phyloP scores from a whole-genome alignment of 768 basidiomycete genomes.

The Sutorius australiensis region DNA sequence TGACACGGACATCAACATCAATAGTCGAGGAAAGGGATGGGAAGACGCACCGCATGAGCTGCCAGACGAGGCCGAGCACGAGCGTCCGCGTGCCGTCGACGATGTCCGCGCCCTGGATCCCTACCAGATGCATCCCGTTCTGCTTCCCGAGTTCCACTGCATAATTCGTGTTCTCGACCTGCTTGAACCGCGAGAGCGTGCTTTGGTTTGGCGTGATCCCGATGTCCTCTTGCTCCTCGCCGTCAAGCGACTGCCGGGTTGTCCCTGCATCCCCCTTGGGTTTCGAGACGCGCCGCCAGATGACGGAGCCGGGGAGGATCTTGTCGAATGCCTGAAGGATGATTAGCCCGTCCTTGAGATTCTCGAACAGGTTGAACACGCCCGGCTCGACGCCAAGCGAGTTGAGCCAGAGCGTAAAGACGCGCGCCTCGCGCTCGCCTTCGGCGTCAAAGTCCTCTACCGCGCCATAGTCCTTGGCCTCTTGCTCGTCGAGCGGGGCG shows the following conservation, averaged over 20 bases:
- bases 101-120: constrained; percentile 97
- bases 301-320: constrained; percentile 84
- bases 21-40: not conserved
- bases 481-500: constrained; percentile 89
- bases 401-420: constrained; percentile 98
- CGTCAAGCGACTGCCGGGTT: constrained; percentile 35
- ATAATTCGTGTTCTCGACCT: constrained; percentile 98
- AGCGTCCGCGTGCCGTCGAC: constrained; percentile 91
- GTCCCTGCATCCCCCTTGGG: constrained; percentile 57
- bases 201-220: constrained; percentile 82
- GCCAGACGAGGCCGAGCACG: constrained; percentile 96
- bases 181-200: constrained; percentile 91
- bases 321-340: constrained; percentile 98
- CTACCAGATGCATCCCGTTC: constrained; percentile 92
- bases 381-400: constrained; percentile 94
- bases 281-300: constrained; percentile 96
- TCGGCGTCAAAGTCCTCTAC: constrained; percentile 99
- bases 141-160: constrained; percentile 88
- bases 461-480: constrained; percentile 83
- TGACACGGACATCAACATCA: constrained; percentile 19
- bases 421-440: constrained; percentile 96
- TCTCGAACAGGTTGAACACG: constrained; percentile 95
- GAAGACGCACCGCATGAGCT: constrained; percentile 77
- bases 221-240: constrained; percentile 72
- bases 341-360: constrained; percentile 86